These are phyloP conservation scores for Guyanaporus albipodus DNA, from an alignment of 768 basidiomycete species.

Conservation along the genomic window DNA sequence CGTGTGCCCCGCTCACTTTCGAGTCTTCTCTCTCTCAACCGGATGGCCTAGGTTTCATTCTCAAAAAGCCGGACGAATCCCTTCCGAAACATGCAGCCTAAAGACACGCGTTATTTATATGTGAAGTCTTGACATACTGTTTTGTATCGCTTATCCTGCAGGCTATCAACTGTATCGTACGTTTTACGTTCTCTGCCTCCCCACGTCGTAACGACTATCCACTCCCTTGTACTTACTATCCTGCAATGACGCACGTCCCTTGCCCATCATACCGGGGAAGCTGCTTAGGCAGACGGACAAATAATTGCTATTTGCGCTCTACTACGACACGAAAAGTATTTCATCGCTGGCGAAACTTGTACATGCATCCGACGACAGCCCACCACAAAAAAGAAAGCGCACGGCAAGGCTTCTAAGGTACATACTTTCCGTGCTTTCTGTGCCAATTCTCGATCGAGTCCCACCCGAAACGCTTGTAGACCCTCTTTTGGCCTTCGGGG, in stretches of 20 bases:
- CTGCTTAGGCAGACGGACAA: too few species aligned
- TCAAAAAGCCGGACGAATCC: conserved; percentile 56
- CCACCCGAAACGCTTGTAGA: conserved; percentile 41
- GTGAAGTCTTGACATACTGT: not conserved
- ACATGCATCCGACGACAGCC: too few species aligned
- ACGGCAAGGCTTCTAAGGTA: conserved; percentile 19
- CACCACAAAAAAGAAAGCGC: too few species aligned
- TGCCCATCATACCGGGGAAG: not conserved
- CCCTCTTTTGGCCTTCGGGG: conserved; percentile 53
- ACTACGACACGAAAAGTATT: too few species aligned
- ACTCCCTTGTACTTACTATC: conserved; percentile 2
- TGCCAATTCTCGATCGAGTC: conserved; percentile 59
- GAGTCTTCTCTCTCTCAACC: not conserved
- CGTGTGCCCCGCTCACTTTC: not conserved
- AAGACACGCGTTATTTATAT: not conserved
- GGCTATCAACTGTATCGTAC: not conserved
- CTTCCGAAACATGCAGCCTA: conserved; percentile 43
- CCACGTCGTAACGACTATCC: conserved; percentile 7
- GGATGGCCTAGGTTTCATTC: conserved; percentile 45
- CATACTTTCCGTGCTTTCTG: conserved; percentile 44
- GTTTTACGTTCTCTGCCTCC: not conserved
- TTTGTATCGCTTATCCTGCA: conserved; percentile 2
- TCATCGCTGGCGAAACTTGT: too few species aligned
- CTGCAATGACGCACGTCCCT: not conserved
- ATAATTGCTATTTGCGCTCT: too few species aligned